A percentile compares a stretch with the other conserved stretches of the same genome.
Conservation (phyloP, 73 alveolate genomes). For the Breviolum minutum region DNA sequence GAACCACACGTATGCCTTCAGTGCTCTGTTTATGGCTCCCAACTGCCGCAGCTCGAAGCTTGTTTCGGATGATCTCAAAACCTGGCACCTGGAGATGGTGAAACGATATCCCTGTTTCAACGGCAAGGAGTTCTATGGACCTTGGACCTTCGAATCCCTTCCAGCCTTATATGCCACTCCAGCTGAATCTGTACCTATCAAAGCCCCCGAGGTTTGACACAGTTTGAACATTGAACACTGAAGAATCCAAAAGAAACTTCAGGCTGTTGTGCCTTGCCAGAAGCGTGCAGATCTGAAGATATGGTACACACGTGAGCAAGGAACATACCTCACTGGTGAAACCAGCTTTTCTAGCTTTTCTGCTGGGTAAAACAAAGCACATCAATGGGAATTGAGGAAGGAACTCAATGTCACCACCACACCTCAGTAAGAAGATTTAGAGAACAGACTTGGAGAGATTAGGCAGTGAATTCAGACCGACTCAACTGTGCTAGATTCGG, state of each 20-base stretch:
- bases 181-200: constrained; percentile 53
- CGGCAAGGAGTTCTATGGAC: neutral
- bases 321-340: neutral
- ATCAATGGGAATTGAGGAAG: neutral
- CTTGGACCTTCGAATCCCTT: neutral
- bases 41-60: constrained; percentile 77
- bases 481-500: too few relatives aligned
- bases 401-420: constrained; percentile 60
- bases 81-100: constrained; percentile 39
- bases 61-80: constrained; percentile 63
- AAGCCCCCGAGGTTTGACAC: neutral
- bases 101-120: too few relatives aligned
- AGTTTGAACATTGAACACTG: neutral
- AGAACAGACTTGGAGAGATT: too few relatives aligned
- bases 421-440: neutral
- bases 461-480: too few relatives aligned
- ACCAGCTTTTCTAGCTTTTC: neutral
- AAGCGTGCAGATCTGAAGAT: constrained; percentile 42
- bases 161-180: constrained; percentile 65
- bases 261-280: constrained; percentile 53
- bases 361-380: neutral
- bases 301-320: constrained; percentile 78
- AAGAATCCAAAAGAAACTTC: too few relatives aligned
- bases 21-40: neutral
- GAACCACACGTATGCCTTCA: neutral